Evolutionary conservation across 176 grass and related monocot species (phyloP), one percentile per base, ranked within the genome.

Genomic region (Pharus latifolius): DNA sequence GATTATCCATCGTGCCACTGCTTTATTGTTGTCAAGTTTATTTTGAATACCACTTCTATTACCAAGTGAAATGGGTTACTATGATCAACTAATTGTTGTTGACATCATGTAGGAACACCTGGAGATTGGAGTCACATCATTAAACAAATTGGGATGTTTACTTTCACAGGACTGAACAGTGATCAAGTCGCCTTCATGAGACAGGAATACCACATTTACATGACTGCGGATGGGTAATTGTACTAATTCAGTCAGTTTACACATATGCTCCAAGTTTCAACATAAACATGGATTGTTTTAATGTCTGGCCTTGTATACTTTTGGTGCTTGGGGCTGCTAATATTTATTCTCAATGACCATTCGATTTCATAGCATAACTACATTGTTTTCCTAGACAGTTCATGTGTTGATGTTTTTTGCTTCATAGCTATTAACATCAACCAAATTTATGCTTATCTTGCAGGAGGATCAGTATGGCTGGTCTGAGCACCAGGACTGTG

Each of bases 401-500:
- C 8, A 10, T 42, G n/a, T n/a, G n/a, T n/a, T n/a, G n/a, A n/a
- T n/a, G n/a, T n/a, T n/a, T n/a, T n/a, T n/a, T n/a, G n/a, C n/a
- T n/a, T n/a, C n/a, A n/a, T 20, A 24, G 2, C 10, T n/a, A n/a
- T 23, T 2, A 7, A 53, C 7, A 23, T 53, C 8, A 25, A 53
- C 16, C 49, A 3, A 38, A 38, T 9, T 68, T 52, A 28, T 41
- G 60, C 74, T 50, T 58, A 63, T 76, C 27, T 47, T 84, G 70
- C 95, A 99, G 95, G 95, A 88, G 95, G 70, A 99, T 99, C 73
- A 99, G 95, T 70, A 99, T 99, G 90, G 95, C 95, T 32, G 95
- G 95, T 73, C 82, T 99, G 64, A 94, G 38, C 81, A 41, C 53
- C 22, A 91, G 72, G 72, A 94, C 79, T 6, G 58, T 94, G 16